Evolutionary conservation across 371 early-diverging fungal species (phyloP), one percentile per base, ranked within the genome.

Genomic region (Mortierella sp.): DNA sequence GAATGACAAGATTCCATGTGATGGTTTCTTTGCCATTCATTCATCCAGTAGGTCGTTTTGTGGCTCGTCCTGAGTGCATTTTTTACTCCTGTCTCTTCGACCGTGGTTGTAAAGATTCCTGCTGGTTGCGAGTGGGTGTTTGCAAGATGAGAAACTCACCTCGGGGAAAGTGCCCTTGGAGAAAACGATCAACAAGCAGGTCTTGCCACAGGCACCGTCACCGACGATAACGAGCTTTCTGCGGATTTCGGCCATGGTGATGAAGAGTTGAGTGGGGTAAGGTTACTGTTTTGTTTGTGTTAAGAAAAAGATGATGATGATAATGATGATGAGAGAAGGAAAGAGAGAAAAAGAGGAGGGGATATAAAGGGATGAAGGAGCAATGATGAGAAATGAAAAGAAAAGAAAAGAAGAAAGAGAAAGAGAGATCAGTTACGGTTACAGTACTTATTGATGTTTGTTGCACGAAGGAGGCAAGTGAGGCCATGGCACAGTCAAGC

Each of bases 181-280:
- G 83, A 96, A 98, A 83, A 97, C 97, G 86, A 98, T 98, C 85
- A 99, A 93, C 84, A 99, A 91, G 90, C 97, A 97, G 31, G 99
- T 99, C 92, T 99, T 99, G 88, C 99, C 99, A 87, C 98, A 97
- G 73, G 98, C 97, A 92, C 98, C 99, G 88, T 99, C 99, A 71
- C 99, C 99, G 60, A 99, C 98, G 88, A 97, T 97, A 75, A 99
- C 99, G 80, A 99, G 93, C 91, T 99, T 99, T 81, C 97, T 93
- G 89, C 97, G 95, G 88, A 97, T 94, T 90, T 96, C 97, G 74
- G 96, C 90, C 95, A 95, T 96, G 16, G 45, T 76, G 74, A 68
- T 52, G 31, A n/a, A 14, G 44, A 11, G 48, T 26, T 34, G 26
- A 11, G 44, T 48, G 48, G 63, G 24, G 44, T 60, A 7, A 26